Percentiles rank a stretch among this genome's conserved stretches.
Evolutionary conservation across 1,139 yeast genomes (phyloP).

Genomic region (Hansenula lynferdii): DNA sequence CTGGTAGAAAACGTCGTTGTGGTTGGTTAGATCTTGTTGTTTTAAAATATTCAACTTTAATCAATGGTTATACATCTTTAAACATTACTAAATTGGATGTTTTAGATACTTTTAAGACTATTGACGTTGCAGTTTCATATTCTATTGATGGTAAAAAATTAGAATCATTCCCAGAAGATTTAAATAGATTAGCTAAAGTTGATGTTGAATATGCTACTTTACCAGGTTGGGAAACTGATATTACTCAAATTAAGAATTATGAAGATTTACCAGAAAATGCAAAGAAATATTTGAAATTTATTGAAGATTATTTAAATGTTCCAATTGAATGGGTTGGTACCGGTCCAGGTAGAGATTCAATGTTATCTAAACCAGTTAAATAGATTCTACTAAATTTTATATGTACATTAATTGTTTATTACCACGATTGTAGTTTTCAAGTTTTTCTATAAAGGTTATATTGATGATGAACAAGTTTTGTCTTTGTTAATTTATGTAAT

Average conservation of each 20-base stretch:
- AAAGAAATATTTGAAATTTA: constrained; percentile 71
- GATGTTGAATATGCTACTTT: constrained; percentile 87
- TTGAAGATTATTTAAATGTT: constrained; percentile 78
- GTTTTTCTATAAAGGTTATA: constrained; percentile 37
- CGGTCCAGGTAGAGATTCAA: constrained; percentile 92
- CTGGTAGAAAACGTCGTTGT: constrained; percentile 99
- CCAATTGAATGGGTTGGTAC: constrained; percentile 98
- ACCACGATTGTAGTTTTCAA: no score
- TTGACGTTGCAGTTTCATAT: constrained; percentile 83
- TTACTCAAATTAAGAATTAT: constrained; percentile 63
- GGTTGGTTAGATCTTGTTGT: constrained; percentile 99
- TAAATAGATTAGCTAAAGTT: constrained; percentile 72
- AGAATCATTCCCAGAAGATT: constrained; percentile 88
- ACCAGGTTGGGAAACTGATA: constrained; percentile 93
- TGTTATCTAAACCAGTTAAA: constrained; percentile 40
- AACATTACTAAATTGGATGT: constrained; percentile 96
- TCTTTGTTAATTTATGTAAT: constrained; percentile 24
- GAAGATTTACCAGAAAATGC: constrained; percentile 87
- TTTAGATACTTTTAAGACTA: constrained; percentile 81
- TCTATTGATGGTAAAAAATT: constrained; percentile 69
- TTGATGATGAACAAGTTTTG: constrained; percentile 37
- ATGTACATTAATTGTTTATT: no score
- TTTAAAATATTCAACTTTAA: constrained; percentile 80
- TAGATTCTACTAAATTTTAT: no score
- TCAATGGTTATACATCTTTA: constrained; percentile 92